Conservation (phyloP, 1,284 basidiomycete species). For the Leccinum insigne region DNA sequence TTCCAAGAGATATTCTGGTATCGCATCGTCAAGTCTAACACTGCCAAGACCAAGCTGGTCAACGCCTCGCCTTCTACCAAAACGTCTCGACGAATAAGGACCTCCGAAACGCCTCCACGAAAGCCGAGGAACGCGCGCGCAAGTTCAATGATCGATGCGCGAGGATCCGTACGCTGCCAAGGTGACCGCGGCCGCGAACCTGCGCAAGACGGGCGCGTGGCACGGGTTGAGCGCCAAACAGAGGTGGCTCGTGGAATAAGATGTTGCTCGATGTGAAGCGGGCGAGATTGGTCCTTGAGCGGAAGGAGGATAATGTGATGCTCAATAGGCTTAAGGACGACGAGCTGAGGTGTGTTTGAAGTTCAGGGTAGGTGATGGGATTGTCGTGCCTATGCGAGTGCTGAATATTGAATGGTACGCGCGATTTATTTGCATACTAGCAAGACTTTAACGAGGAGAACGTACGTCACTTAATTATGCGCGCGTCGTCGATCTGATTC, state of each 20-base stretch:
- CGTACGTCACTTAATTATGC: constrained; percentile 37
- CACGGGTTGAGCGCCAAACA: constrained; percentile 60
- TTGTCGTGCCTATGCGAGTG: background rate
- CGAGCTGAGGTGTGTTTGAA: constrained; percentile 55
- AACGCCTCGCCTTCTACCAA: constrained; percentile 75
- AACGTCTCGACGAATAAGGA: constrained; percentile 73
- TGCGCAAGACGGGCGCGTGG: constrained; percentile 50
- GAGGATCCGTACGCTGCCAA: constrained; percentile 47
- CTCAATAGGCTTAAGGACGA: constrained; percentile 66
- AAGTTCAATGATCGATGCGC: no score
- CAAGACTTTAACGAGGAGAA: constrained; percentile 40
- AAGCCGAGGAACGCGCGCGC: constrained; percentile 46
- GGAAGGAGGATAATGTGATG: constrained; percentile 53
- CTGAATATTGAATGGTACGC: background rate
- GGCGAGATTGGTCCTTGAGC: constrained; percentile 69
- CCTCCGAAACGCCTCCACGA: constrained; percentile 73
- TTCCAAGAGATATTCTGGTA: no score
- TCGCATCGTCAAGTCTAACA: no score
- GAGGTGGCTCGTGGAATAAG: constrained; percentile 69
- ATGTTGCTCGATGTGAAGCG: constrained; percentile 77
- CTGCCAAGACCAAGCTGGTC: no score
- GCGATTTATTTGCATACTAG: no score
- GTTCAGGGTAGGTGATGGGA: constrained; percentile 58
- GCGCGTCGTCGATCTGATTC: background rate
- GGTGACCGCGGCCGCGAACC: constrained; percentile 64